Evolutionary conservation across 257 asterid species (phyloP).

Genomic region (Fraxinus cuspidata): DNA sequence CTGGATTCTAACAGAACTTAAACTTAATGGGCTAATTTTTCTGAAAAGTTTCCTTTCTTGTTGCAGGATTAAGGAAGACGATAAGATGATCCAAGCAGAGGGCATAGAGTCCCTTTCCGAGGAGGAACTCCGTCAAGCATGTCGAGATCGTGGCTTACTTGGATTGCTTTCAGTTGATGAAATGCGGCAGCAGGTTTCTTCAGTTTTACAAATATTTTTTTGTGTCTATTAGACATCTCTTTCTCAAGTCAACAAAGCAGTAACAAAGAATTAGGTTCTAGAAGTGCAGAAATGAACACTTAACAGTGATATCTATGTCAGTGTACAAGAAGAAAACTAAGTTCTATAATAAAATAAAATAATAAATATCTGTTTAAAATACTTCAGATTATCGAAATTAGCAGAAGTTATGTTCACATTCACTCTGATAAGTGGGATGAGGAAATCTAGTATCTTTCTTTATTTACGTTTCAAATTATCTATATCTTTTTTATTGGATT

Average conservation of each 20-base stretch:
- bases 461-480: background rate
- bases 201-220: constrained; percentile 9
- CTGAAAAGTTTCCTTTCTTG: constrained; percentile 19
- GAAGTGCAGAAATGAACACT: background rate
- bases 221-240: constrained; percentile 15
- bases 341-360: constrained; percentile 16
- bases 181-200: constrained; percentile 87
- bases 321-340: background rate
- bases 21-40: constrained; percentile 14
- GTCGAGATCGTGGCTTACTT: constrained; percentile 95
- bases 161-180: constrained; percentile 87
- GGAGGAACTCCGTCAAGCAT: constrained; percentile 97
- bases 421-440: constrained; percentile 15
- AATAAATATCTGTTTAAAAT: constrained; percentile 9
- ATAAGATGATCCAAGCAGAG: constrained; percentile 85
- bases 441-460: constrained; percentile 12
- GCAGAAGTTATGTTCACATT: constrained; percentile 10
- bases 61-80: constrained; percentile 83
- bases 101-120: constrained; percentile 91
- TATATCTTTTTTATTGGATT: background rate
- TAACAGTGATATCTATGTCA: background rate
- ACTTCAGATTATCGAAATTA: background rate
- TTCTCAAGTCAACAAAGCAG: background rate
- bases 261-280: background rate
- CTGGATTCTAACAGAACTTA: constrained; percentile 11